Base-by-base conservation (phyloP, 352 stramenopile genomes). In the Pythium guiyangense region DNA sequence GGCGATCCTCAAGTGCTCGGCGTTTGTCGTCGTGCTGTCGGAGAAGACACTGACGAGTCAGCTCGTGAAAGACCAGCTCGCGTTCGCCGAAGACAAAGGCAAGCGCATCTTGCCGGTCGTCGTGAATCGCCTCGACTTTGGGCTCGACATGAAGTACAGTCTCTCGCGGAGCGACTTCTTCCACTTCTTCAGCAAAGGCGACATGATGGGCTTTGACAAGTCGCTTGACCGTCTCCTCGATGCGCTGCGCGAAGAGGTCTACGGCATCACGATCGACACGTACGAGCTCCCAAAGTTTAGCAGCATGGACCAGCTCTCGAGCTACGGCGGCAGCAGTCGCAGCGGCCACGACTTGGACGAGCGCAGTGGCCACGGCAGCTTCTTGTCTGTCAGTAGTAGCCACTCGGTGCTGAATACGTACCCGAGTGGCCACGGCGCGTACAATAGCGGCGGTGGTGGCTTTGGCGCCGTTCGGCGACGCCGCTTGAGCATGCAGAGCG, bases 81-180 rank as follows among this genome's bases (percentile, higher is more conserved):
- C 84, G 14, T 94, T 92, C 47, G 84, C 81, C 0, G 84, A 94
- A 59, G 81, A 91, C 67, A 94, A 94, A 57, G 81, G 84, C 50
- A 92, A 92, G 62, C 80, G 74, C 27, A 90, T 94, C 49, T 62
- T 92, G 20, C 81, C 84, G 0, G 70, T 94, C 0, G 81, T 89
- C 8, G 74, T 86, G 0, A 87, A 91, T 45, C 69, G 63, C 35
- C 70, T 90, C 45, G 67, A 81, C 45, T 82, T 93, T 49, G 71
- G 62, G 12, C 66, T 91, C 27, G 84, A 89, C 37, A 74, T 90
- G 57, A 84, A 91, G 70, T 94, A 92, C 60, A 88, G 63, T n/a
- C 70, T 94, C 6, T 69, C 81, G 37, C 78, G 84, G 11, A 91
- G 74, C 51, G 74, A 90, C 15, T 90, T 94, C 56, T 88, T 75